Conservation (phyloP, 2,329 filamentous ascomycete genomes). For the Diaporthe ilicicola region DNA sequence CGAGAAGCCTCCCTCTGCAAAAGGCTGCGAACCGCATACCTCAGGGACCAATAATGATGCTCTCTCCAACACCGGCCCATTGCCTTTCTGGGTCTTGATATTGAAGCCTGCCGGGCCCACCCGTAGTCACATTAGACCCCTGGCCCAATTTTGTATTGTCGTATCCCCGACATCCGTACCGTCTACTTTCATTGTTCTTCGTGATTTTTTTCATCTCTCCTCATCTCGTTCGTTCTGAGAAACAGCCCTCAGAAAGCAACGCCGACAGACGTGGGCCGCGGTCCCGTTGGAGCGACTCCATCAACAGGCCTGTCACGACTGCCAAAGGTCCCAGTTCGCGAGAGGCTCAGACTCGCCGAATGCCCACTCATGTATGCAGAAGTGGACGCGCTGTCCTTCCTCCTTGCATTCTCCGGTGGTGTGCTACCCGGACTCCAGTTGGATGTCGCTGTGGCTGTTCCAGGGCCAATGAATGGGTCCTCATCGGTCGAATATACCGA, state of each 20-base stretch:
- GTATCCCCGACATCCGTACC: neutral
- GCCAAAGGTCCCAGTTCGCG: conserved; percentile 30
- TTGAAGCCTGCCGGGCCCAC: conserved; percentile 5
- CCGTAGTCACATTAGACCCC: neutral
- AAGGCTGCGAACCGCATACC: neutral
- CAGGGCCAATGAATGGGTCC: conserved; percentile 33
- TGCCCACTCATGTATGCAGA: conserved; percentile 38
- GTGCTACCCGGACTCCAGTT: conserved; percentile 58
- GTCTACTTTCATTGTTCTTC: neutral
- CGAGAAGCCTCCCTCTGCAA: conserved; percentile 20
- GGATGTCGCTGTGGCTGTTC: conserved; percentile 41
- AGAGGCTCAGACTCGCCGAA: conserved; percentile 22
- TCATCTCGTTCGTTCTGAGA: neutral
- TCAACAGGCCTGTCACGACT: conserved; percentile 22
- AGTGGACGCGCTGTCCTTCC: conserved; percentile 49
- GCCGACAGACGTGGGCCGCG: conserved; percentile 53
- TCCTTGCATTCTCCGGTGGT: conserved; percentile 42
- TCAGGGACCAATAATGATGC: neutral
- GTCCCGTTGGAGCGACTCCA: conserved; percentile 34
- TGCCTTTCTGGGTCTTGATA: conserved; percentile 8
- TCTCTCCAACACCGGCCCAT: neutral
- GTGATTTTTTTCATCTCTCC: neutral
- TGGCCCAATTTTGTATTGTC: conserved; percentile 19
- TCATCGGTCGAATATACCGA: conserved; percentile 61
- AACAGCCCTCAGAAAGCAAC: conserved; percentile 51